A percentile compares a stretch with the other conserved stretches of the same genome.
phyloP scores from a whole-genome alignment of 2,329 filamentous ascomycete species.

The Apiospora pterosperma region DNA sequence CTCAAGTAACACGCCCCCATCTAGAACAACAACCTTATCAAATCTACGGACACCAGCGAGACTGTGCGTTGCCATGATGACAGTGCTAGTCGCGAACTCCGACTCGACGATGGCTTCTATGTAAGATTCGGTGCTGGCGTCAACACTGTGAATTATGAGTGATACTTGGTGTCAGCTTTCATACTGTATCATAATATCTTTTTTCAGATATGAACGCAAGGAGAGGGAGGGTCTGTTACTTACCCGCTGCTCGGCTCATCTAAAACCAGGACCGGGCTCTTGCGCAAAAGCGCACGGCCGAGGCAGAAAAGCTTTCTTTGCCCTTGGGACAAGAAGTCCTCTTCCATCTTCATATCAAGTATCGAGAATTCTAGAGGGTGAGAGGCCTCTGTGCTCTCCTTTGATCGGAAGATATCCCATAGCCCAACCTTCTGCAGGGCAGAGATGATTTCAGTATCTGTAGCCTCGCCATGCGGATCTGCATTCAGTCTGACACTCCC shows the following conservation, averaged over 20 bases:
- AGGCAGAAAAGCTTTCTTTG: neutral
- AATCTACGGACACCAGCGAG: neutral
- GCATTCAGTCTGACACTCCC: neutral
- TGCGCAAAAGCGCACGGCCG: neutral
- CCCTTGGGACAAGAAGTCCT: neutral
- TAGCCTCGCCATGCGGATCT: neutral
- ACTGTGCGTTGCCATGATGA: neutral
- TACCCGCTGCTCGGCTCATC: neutral
- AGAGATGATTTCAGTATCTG: neutral
- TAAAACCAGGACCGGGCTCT: neutral
- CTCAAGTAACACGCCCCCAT: neutral
- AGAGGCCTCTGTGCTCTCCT: constrained; percentile 6
- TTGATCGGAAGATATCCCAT: neutral
- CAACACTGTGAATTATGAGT: constrained; percentile 2
- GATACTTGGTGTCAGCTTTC: constrained; percentile 5
- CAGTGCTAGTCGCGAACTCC: neutral
- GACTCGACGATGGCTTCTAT: neutral
- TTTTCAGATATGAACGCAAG: constrained; percentile 5
- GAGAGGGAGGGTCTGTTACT: constrained; percentile 14
- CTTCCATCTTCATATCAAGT: neutral
- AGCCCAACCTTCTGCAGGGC: constrained; percentile 2
- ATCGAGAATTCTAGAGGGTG: neutral
- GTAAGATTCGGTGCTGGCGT: neutral
- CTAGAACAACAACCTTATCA: neutral
- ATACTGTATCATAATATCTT: constrained; percentile 3